Conservation (phyloP, 1,284 basidiomycete genomes). For the Schizopora paradoxa region DNA sequence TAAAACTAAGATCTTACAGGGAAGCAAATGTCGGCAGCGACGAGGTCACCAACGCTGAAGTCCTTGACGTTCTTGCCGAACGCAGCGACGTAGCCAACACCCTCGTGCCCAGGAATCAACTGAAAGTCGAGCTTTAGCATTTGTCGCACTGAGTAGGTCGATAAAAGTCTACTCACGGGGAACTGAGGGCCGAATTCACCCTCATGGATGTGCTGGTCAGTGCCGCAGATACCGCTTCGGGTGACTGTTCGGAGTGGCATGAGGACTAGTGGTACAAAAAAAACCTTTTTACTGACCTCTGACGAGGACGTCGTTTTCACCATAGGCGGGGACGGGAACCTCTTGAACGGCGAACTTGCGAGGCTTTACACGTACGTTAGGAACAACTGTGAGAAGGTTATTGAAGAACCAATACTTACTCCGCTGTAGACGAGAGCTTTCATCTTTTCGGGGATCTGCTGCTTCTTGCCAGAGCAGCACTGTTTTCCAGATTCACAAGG, state of each 20-base stretch:
- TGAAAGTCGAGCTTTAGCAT: conserved; percentile 20
- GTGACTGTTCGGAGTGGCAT: no score
- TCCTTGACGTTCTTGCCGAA: conserved; percentile 49
- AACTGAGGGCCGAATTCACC: conserved; percentile 77
- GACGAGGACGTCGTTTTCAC: conserved; percentile 63
- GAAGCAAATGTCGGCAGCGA: conserved; percentile 49
- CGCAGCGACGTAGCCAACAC: conserved; percentile 45
- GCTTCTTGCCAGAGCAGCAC: no score
- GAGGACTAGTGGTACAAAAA: no score
- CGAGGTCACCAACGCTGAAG: conserved; percentile 49
- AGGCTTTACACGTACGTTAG: conserved; percentile 47
- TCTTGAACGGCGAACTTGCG: conserved; percentile 57
- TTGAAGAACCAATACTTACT: background rate
- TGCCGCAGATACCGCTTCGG: conserved; percentile 60
- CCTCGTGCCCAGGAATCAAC: conserved; percentile 56
- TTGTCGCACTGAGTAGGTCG: conserved; percentile 6
- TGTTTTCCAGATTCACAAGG: no score
- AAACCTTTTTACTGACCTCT: conserved; percentile 49
- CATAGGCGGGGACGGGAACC: conserved; percentile 56
- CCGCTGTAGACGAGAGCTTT: background rate
- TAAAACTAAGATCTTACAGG: no score
- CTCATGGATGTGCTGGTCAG: conserved; percentile 72
- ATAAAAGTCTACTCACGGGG: conserved; percentile 41
- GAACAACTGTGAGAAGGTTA: conserved; percentile 16
- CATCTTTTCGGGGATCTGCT: background rate